Base-by-base conservation (phyloP, 106 monocot genomes). In the Dioscorea zingiberensis region DNA sequence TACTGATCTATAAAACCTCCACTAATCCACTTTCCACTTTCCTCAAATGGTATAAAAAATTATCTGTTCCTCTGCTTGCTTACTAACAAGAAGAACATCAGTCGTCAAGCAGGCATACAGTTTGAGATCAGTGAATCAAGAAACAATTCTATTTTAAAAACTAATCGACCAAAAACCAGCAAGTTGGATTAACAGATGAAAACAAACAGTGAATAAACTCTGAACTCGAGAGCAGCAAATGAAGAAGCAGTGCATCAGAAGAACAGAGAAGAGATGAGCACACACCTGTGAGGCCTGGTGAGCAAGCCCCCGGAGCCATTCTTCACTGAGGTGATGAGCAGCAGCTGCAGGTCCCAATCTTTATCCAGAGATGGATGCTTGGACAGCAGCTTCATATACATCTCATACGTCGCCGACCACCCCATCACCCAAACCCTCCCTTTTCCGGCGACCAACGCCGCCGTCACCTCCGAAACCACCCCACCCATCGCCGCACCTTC, bases 321-420 rank as follows among this genome's bases (percentile, higher is more conserved):
- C 49, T 55, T 47, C 24, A 65, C 49, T 18, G 78, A 55, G 38
- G 78, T 79, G 25, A 79, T 73, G 21, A 73, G 78, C 15, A 79
- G 64, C 29, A 79, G 66, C 73, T 73, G 78, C 19, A 79, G 46
- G 12, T 79, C 78, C 78, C 73, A 79, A 57, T 79, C 78, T 44
- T 63, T 79, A 46, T 79, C 73, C 38, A 79, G 44, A 46, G 67
- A 62, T 2, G 78, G 78, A 55, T 63, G 63, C 47, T 27, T 68
- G 25, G 78, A 79, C 54, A 79, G 63, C 62, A 79, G 69, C 29
- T 73, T 73, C 68, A 73, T 56, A 56, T 79, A 78, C 5, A 66
- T 79, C 70, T 87, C 87, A 18, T 87, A 87, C 7, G 76, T 83
- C 25, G 79, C 77, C 25, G 83, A 79, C 83, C 83, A 83, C 13